phyloP scores from a whole-genome alignment of 2,329 filamentous ascomycete genomes.

The Kalaharituber pfeilii region DNA sequence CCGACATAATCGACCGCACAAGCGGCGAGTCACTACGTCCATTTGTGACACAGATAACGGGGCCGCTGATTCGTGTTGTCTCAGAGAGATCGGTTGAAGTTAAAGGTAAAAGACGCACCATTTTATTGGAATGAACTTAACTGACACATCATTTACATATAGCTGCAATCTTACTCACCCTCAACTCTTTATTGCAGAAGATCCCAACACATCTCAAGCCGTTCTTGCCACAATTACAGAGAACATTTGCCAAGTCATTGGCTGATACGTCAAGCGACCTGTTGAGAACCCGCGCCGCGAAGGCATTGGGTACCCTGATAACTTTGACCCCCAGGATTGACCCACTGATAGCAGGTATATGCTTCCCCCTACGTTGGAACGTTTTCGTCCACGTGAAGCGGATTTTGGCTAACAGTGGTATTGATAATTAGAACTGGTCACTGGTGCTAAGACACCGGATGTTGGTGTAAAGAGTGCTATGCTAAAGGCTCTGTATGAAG shows the following conservation, averaged over 20 bases:
- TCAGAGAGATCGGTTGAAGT: slow-evolving; percentile 92
- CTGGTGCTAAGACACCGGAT: slow-evolving; percentile 84
- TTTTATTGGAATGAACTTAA: slow-evolving; percentile 10
- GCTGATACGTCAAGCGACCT: slow-evolving; percentile 85
- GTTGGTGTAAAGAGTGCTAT: slow-evolving; percentile 81
- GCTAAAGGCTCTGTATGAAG: slow-evolving; percentile 91
- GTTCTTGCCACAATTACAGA: slow-evolving; percentile 87
- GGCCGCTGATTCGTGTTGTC: slow-evolving; percentile 90
- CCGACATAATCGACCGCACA: slow-evolving; percentile 86
- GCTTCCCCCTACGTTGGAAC: background rate
- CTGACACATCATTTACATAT: slow-evolving; percentile 8
- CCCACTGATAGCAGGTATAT: slow-evolving; percentile 53
- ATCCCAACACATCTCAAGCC: slow-evolving; percentile 90
- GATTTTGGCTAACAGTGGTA: slow-evolving; percentile 3
- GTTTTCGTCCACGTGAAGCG: background rate
- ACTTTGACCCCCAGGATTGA: slow-evolving; percentile 90
- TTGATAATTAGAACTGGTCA: slow-evolving; percentile 53
- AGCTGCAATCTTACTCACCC: slow-evolving; percentile 75
- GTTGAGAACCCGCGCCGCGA: slow-evolving; percentile 71
- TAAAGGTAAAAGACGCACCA: slow-evolving; percentile 34
- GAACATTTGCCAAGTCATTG: slow-evolving; percentile 90
- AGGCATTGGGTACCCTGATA: slow-evolving; percentile 85
- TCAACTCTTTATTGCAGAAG: slow-evolving; percentile 92
- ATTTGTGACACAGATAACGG: slow-evolving; percentile 94
- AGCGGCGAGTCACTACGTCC: slow-evolving; percentile 75